Evolutionary conservation across 2,329 filamentous ascomycete genomes (phyloP).

Genomic region (Hirsutella rhossiliensis): DNA sequence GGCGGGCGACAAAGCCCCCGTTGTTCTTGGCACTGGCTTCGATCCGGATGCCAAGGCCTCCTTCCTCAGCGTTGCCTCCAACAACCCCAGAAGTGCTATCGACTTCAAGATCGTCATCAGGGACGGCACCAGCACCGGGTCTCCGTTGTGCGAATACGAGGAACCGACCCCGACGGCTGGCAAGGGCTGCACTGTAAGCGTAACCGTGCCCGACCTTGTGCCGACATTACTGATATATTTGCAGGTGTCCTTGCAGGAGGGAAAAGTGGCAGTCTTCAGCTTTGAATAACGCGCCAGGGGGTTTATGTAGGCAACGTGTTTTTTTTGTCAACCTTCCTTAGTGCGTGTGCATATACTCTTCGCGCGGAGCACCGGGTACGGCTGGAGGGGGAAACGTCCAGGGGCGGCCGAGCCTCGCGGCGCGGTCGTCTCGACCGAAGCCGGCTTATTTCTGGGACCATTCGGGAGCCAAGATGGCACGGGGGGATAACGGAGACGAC

Average conservation of each 20-base stretch:
- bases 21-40: slow-evolving; percentile 73
- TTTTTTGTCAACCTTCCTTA: not conserved
- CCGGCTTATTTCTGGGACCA: too few species aligned
- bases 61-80: slow-evolving; percentile 77
- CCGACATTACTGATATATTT: too few species aligned
- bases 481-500: too few species aligned
- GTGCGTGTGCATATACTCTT: not conserved
- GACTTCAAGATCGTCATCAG: slow-evolving; percentile 69
- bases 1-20: slow-evolving; percentile 74
- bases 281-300: not conserved
- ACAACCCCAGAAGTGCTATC: slow-evolving; percentile 64
- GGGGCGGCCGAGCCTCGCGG: not conserved
- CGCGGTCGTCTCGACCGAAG: not conserved
- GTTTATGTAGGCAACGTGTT: not conserved
- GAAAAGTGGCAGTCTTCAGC: not conserved
- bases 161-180: slow-evolving; percentile 43
- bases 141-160: too few species aligned
- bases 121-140: slow-evolving; percentile 48
- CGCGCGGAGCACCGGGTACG: not conserved
- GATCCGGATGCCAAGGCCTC: slow-evolving; percentile 49
- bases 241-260: too few species aligned
- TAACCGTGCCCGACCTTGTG: not conserved
- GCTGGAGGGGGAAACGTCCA: not conserved
- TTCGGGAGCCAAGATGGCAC: too few species aligned
- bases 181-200: slow-evolving; percentile 74